phyloP scores from a whole-genome alignment of 225 moss, liverwort and hornwort genomes.

The Asterella californica region DNA sequence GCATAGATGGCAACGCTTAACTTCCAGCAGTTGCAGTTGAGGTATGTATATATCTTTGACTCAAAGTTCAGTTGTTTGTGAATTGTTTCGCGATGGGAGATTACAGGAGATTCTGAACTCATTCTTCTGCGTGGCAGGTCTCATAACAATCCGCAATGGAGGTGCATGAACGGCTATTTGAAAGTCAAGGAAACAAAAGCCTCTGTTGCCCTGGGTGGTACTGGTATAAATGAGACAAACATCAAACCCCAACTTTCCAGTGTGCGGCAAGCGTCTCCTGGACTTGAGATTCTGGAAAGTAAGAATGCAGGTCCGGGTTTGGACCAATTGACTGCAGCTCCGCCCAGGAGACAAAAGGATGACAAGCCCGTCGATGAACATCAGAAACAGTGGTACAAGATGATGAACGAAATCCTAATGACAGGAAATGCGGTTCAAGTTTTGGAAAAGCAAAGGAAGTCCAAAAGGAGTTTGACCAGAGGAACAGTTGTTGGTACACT shows the following conservation, averaged over 20 bases:
- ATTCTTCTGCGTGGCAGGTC: slow-evolving; percentile 9
- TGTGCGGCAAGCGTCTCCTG: slow-evolving; percentile 12
- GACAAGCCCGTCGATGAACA: slow-evolving; percentile 3
- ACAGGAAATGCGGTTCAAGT: slow-evolving; percentile 58
- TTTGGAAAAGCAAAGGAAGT: slow-evolving; percentile 47
- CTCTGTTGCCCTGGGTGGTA: background rate
- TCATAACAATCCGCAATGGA: slow-evolving; percentile 11
- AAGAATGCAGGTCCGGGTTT: slow-evolving; percentile 12
- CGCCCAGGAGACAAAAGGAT: background rate
- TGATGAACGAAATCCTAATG: slow-evolving; percentile 76
- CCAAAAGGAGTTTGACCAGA: slow-evolving; percentile 46
- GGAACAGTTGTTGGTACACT: slow-evolving; percentile 63
- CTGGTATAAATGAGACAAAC: background rate
- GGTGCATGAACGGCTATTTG: slow-evolving; percentile 10
- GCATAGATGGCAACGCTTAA: slow-evolving; percentile 29
- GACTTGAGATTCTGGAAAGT: slow-evolving; percentile 9
- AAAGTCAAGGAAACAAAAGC: background rate
- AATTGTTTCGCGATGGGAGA: background rate
- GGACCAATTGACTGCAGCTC: background rate
- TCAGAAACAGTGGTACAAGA: slow-evolving; percentile 68
- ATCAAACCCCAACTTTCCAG: slow-evolving; percentile 23
- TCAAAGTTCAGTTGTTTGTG: background rate
- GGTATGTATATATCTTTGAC: slow-evolving; percentile 12
- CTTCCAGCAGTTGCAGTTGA: slow-evolving; percentile 28
- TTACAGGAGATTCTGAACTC: background rate